Conservation (phyloP, 2,329 filamentous ascomycete species). For the Xylariaceae sp. region DNA sequence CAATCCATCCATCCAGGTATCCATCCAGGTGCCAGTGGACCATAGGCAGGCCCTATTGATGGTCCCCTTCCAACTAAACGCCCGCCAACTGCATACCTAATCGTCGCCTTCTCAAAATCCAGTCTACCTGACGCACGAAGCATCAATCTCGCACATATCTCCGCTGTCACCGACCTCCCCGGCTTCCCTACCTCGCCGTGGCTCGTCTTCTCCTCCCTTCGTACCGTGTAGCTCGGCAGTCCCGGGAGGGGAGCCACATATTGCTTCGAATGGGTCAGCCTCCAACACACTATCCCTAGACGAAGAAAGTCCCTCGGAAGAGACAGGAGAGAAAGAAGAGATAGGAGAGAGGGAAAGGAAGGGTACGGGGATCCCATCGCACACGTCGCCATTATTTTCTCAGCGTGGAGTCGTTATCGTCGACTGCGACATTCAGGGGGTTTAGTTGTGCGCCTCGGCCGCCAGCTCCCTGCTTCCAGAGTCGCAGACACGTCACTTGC, state of each 20-base stretch:
- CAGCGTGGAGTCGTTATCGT: too few species aligned
- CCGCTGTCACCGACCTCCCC: neutral
- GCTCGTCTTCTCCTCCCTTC: constrained; percentile 5
- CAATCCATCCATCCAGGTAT: constrained; percentile 2
- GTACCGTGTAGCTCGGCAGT: constrained; percentile 15
- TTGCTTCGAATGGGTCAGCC: neutral
- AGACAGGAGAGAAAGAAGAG: constrained; percentile 1
- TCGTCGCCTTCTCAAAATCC: constrained; percentile 4
- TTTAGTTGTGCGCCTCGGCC: constrained; percentile 13
- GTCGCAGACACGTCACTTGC: constrained; percentile 6
- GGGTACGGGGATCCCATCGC: neutral
- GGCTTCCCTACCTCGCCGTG: constrained; percentile 1
- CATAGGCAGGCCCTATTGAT: neutral
- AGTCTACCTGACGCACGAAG: constrained; percentile 1
- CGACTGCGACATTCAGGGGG: neutral
- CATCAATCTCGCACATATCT: neutral
- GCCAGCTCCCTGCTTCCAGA: constrained; percentile 18
- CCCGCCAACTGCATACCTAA: constrained; percentile 2
- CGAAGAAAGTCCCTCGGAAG: constrained; percentile 1
- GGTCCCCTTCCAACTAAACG: constrained; percentile 6
- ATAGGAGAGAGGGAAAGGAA: neutral
- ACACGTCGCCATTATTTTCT: too few species aligned
- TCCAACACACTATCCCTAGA: neutral
- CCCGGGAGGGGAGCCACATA: constrained; percentile 14
- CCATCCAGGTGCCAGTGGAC: constrained; percentile 7